These are phyloP conservation scores for Metroxylon sagu DNA, from an alignment of 176 grass and related monocot genomes.

Conservation along the genomic window DNA sequence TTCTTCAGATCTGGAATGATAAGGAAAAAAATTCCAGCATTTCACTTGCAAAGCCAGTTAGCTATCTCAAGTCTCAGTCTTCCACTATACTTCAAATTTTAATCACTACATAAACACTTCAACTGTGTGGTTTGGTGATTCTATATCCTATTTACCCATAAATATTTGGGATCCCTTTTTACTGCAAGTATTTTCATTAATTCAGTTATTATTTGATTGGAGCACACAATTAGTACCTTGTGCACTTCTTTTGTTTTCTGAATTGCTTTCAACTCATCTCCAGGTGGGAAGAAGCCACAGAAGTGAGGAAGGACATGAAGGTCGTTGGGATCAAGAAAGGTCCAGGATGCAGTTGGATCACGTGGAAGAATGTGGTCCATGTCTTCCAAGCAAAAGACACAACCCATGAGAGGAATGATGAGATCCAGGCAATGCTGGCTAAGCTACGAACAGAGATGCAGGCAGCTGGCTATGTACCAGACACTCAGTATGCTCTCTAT, in stretches of 20 bases:
- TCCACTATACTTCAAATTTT: too few species aligned
- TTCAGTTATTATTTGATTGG: background rate
- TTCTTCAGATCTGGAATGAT: too few species aligned
- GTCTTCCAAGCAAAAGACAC: conserved; percentile 81
- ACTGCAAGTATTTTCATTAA: too few species aligned
- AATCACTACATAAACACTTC: too few species aligned
- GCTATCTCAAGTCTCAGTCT: too few species aligned
- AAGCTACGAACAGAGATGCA: conserved; percentile 59
- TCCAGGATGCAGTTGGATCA: conserved; percentile 78
- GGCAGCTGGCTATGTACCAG: conserved; percentile 57
- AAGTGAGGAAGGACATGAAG: conserved; percentile 68
- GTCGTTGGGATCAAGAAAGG: conserved; percentile 64
- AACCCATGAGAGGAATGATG: conserved; percentile 51
- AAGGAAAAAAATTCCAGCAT: too few species aligned
- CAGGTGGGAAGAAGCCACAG: conserved; percentile 73
- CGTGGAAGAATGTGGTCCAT: conserved; percentile 67
- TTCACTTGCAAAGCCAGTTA: too few species aligned
- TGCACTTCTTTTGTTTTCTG: background rate
- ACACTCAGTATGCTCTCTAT: conserved; percentile 54
- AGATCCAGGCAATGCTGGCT: conserved; percentile 54
- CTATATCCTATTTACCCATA: too few species aligned
- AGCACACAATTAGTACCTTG: background rate
- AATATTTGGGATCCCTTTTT: too few species aligned
- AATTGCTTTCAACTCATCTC: conserved; percentile 6
- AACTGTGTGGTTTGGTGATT: too few species aligned